Percentiles rank a stretch among this genome's conserved stretches.
Evolutionary conservation across 176 grass and related monocot genomes (phyloP).

Genomic region (Saccharum officinarum): DNA sequence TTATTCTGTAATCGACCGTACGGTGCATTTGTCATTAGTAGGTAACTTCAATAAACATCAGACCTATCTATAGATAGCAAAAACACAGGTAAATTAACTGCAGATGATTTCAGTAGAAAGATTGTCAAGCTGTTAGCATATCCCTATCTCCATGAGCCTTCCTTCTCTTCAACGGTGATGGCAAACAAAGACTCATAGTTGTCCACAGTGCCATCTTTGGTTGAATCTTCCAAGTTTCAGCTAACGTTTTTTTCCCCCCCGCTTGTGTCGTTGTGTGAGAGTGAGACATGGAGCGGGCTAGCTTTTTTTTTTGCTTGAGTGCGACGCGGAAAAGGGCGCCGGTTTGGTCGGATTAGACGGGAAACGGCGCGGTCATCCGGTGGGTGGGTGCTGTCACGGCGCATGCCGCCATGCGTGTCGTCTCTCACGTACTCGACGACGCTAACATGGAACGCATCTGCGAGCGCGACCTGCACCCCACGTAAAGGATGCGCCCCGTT

Average conservation of each 20-base stretch:
- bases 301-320: not conserved
- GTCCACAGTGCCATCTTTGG: not conserved
- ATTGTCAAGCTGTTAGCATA: not conserved
- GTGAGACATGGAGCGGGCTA: not conserved
- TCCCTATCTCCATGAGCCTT: not conserved
- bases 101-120: no score
- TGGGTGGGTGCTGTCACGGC: not conserved
- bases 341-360: conserved; percentile 17
- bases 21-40: no score
- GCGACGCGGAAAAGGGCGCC: not conserved
- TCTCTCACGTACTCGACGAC: not conserved
- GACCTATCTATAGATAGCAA: no score
- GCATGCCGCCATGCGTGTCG: not conserved
- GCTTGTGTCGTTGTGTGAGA: not conserved
- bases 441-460: conserved; percentile 32
- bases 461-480: conserved; percentile 20
- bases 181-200: not conserved
- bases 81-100: no score
- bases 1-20: no score
- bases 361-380: conserved; percentile 7
- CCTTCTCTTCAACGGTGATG: not conserved
- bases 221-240: not conserved
- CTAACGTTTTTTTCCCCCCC: not conserved
- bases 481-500: conserved; percentile 37
- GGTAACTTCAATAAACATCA: no score